Conservation (phyloP, 2,329 filamentous ascomycete genomes). For the Cladophialophora immunda region DNA sequence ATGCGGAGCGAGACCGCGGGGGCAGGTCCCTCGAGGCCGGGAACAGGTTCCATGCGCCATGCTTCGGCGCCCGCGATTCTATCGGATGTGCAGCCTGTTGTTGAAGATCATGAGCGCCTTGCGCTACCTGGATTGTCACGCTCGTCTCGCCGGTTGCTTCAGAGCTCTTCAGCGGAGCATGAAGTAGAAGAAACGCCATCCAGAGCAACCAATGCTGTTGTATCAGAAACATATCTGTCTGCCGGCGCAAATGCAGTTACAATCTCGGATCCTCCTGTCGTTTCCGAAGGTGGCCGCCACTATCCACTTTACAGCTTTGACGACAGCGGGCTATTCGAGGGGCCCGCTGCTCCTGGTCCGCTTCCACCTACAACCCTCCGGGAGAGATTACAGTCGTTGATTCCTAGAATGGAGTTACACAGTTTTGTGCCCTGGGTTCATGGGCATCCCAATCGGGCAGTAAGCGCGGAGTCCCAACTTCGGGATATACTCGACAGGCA, state of each 20-base stretch:
- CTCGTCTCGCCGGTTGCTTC: slow-evolving; percentile 27
- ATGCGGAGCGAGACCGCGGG: slow-evolving; percentile 22
- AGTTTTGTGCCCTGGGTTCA: slow-evolving; percentile 30
- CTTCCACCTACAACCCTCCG: slow-evolving; percentile 19
- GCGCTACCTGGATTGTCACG: background rate
- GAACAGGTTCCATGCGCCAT: slow-evolving; percentile 23
- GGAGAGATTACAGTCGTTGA: slow-evolving; percentile 26
- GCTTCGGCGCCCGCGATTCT: slow-evolving; percentile 23
- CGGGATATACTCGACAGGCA: slow-evolving; percentile 35
- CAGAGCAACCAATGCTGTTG: slow-evolving; percentile 34
- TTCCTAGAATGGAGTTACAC: slow-evolving; percentile 24
- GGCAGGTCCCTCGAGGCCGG: slow-evolving; percentile 11
- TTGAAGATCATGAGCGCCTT: slow-evolving; percentile 15
- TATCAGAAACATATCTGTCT: slow-evolving; percentile 40
- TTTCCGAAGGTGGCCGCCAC: slow-evolving; percentile 36
- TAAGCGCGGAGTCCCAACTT: slow-evolving; percentile 36
- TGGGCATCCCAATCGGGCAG: slow-evolving; percentile 18
- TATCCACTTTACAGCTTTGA: slow-evolving; percentile 39
- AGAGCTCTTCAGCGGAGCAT: slow-evolving; percentile 2
- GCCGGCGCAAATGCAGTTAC: slow-evolving; percentile 37
- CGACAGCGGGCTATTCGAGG: slow-evolving; percentile 35
- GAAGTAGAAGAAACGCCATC: slow-evolving; percentile 13
- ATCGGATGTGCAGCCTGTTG: background rate
- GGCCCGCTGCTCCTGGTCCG: slow-evolving; percentile 10
- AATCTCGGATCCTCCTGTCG: slow-evolving; percentile 33